Base-by-base conservation (phyloP, 495 filamentous ascomycete species). In the Tuber magnatum region DNA sequence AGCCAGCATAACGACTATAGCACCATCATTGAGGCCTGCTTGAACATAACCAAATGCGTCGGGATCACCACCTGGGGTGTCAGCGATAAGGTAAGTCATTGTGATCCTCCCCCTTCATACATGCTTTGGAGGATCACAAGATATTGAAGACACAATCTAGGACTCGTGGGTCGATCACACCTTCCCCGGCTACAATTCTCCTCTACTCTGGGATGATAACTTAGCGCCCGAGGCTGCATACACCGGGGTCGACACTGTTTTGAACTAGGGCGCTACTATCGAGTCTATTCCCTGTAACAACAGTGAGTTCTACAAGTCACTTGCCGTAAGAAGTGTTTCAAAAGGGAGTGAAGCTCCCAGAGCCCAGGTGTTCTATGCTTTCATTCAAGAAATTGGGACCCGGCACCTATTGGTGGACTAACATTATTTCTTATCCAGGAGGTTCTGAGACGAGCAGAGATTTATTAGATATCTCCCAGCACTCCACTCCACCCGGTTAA, bases 51-150 rank as follows among this genome's bases (percentile, higher is more conserved):
- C 16, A 90, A 89, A 83, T 93, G 91, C 82, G 87, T 92, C 35
- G 91, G 91, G 74, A 89, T 93, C 78, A 92, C 91, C 28, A 90
- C 91, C 46, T 94, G 91, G 92, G 91, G 91, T 81, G 89, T 94
- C 10, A 85, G 88, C 74, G 91, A 93, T 78, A 81, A 83, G 39
- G 89, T 89, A 82, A 84, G 86, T 82, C 48, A 69, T 78, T 24
- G 40, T 9, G 14, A 40, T 40, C 39, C 20, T 65, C 14, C 72
- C 10, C 32, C 1, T 77, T 83, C 39, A 83, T 7, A 43, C 3
- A 14, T 12, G 10, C 8, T 9, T 43, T 43, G 9, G 42, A 43
- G 42, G 10, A 43, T 43, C 10, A 10, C 42, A 8, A 43, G 42
- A 14, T 43, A 8, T 43, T 43, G 10, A 46, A 20, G 18, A 46